A percentile compares a stretch with the other conserved stretches of the same genome.
These are phyloP conservation scores for Thermomyces lanuginosus DNA, from an alignment of 2,329 filamentous ascomycete genomes.

Conservation along the genomic window DNA sequence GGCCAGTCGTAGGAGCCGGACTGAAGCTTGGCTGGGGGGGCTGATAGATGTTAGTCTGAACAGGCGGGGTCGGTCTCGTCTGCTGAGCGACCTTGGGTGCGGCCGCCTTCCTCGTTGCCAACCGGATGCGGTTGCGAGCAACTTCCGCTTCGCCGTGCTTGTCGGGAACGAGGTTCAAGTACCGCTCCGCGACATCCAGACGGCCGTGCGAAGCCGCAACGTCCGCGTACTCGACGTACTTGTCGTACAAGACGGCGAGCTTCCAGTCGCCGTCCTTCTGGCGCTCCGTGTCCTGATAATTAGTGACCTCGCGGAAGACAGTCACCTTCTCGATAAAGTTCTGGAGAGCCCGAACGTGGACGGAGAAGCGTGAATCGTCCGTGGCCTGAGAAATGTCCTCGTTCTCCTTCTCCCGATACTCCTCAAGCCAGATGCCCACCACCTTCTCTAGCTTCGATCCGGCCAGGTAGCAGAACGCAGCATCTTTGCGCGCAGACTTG, in stretches of 20 bases:
- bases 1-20: slow-evolving; percentile 22
- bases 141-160: slow-evolving; percentile 77
- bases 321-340: slow-evolving; percentile 97
- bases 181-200: slow-evolving; percentile 71
- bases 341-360: slow-evolving; percentile 77
- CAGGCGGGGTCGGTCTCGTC: slow-evolving; percentile 14
- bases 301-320: slow-evolving; percentile 83
- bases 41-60: slow-evolving; percentile 22
- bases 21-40: slow-evolving; percentile 17
- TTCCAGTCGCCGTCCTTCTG: slow-evolving; percentile 68
- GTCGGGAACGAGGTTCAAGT: slow-evolving; percentile 69
- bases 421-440: slow-evolving; percentile 79
- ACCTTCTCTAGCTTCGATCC: slow-evolving; percentile 97
- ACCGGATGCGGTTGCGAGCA: slow-evolving; percentile 66
- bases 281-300: slow-evolving; percentile 69
- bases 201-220: slow-evolving; percentile 84
- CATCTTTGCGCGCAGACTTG: slow-evolving; percentile 54
- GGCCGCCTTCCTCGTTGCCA: slow-evolving; percentile 54
- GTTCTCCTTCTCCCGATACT: slow-evolving; percentile 71
- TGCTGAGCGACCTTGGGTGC: slow-evolving; percentile 28
- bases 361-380: slow-evolving; percentile 70
- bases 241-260: slow-evolving; percentile 71
- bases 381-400: slow-evolving; percentile 51
- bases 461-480: slow-evolving; percentile 89
- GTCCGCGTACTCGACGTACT: slow-evolving; percentile 94